phyloP scores from a whole-genome alignment of 2,329 filamentous ascomycete species.

The Colletotrichum tofieldiae region DNA sequence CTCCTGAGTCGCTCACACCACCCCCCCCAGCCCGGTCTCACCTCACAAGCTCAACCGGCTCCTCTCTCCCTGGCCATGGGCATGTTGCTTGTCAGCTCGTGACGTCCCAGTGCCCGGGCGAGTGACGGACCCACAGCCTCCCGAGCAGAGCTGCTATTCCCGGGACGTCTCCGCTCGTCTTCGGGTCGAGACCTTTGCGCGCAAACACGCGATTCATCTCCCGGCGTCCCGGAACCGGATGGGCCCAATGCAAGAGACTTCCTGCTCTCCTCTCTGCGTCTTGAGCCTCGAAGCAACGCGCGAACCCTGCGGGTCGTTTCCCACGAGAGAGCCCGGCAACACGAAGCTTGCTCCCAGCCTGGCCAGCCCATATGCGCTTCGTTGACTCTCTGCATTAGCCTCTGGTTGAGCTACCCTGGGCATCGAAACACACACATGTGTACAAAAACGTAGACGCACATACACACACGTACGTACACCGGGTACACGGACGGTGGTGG shows the following conservation, averaged over 20 bases:
- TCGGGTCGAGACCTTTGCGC: slow-evolving; percentile 20
- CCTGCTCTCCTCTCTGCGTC: background rate
- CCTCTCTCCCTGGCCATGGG: background rate
- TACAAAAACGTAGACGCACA: background rate
- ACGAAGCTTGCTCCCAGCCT: background rate
- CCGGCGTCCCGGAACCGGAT: slow-evolving; percentile 30
- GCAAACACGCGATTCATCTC: slow-evolving; percentile 31
- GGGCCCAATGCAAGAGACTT: background rate
- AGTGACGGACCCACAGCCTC: background rate
- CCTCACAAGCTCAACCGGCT: background rate
- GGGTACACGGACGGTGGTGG: slow-evolving; percentile 19
- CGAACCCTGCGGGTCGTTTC: background rate
- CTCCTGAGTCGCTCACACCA: slow-evolving; percentile 5
- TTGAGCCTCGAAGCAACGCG: background rate
- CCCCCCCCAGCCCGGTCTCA: background rate
- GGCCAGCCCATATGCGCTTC: background rate
- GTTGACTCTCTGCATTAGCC: background rate
- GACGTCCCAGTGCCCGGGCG: background rate
- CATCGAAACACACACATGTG: background rate
- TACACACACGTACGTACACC: background rate
- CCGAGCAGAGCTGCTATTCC: slow-evolving; percentile 22
- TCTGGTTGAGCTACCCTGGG: background rate
- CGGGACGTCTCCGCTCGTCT: slow-evolving; percentile 31
- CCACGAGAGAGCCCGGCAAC: background rate
- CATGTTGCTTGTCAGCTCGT: background rate